Evolutionary conservation across 768 basidiomycete species (phyloP).

Genomic region (Strobilomyces dryophilus): DNA sequence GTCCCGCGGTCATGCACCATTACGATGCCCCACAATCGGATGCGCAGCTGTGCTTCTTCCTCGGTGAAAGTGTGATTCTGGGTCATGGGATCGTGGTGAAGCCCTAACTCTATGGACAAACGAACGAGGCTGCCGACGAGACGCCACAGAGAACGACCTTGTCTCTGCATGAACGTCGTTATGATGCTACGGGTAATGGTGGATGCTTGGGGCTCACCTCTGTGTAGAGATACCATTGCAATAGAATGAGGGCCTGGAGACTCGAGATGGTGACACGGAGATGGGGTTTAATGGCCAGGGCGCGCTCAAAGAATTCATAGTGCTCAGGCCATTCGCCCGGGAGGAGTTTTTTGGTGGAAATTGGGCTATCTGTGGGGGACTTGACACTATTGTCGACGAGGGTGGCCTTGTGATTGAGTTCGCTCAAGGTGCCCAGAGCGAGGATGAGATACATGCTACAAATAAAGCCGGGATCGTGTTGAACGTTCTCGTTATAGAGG

Average conservation of each 20-base stretch:
- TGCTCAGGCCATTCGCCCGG: constrained; percentile 66
- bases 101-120: constrained; percentile 75
- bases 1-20: constrained; percentile 87
- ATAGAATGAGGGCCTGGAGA: constrained; percentile 75
- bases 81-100: constrained; percentile 79
- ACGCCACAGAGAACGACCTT: constrained; percentile 87
- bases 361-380: constrained; percentile 29
- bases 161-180: constrained; percentile 48
- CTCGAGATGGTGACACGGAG: constrained; percentile 78
- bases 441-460: constrained; percentile 76
- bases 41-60: constrained; percentile 74
- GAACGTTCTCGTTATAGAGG: constrained; percentile 55
- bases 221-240: constrained; percentile 89
- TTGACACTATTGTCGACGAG: constrained; percentile 44
- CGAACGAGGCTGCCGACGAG: constrained; percentile 83
- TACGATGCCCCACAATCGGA: constrained; percentile 81
- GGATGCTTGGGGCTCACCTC: constrained; percentile 48
- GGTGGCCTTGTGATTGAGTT: constrained; percentile 69
- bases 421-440: constrained; percentile 78
- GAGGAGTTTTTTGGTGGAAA: constrained; percentile 57
- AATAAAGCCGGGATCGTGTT: constrained; percentile 73
- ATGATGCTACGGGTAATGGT: constrained; percentile 1
- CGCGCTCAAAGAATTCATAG: constrained; percentile 81
- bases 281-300: constrained; percentile 75
- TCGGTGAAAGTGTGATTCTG: constrained; percentile 62